These are phyloP conservation scores for Pythium inflatum DNA, from an alignment of 352 stramenopile species.

Conservation along the genomic window DNA sequence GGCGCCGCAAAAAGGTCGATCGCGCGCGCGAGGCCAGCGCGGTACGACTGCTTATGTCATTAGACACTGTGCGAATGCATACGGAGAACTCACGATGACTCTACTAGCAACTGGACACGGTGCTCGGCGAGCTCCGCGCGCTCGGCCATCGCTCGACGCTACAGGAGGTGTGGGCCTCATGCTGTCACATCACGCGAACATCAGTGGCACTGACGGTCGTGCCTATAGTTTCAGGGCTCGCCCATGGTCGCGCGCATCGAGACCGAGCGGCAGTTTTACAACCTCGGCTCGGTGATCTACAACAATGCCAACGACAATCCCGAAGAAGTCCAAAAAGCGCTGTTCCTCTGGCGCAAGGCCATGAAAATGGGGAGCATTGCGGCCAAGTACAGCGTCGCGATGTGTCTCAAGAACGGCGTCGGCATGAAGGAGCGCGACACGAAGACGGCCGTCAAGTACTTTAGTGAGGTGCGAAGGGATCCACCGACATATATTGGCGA, in stretches of 20 bases:
- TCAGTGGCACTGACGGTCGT: neutral
- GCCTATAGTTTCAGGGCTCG: constrained; percentile 64
- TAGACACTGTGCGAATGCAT: neutral
- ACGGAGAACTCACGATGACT: too few relatives aligned
- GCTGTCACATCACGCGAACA: neutral
- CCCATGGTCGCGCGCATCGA: constrained; percentile 57
- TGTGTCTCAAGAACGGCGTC: constrained; percentile 83
- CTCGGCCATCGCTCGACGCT: constrained; percentile 58
- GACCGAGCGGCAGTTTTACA: constrained; percentile 66
- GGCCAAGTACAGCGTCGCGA: constrained; percentile 85
- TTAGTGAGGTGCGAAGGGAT: constrained; percentile 65
- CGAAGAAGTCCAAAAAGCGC: constrained; percentile 69
- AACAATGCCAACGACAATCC: constrained; percentile 66
- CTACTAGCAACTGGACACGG: constrained; percentile 57
- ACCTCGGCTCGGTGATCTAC: constrained; percentile 86
- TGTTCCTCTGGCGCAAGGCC: constrained; percentile 79
- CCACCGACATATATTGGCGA: neutral
- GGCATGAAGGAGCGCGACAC: constrained; percentile 67
- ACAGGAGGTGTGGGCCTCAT: constrained; percentile 37
- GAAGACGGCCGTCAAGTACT: constrained; percentile 59
- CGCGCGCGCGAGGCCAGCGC: constrained; percentile 50
- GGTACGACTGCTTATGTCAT: constrained; percentile 30
- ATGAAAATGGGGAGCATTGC: constrained; percentile 85
- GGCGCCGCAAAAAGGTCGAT: constrained; percentile 46
- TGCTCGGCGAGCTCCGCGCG: constrained; percentile 58